Conservation (phyloP, 129 eudicot species). For the Chrysanthemum makinoi region DNA sequence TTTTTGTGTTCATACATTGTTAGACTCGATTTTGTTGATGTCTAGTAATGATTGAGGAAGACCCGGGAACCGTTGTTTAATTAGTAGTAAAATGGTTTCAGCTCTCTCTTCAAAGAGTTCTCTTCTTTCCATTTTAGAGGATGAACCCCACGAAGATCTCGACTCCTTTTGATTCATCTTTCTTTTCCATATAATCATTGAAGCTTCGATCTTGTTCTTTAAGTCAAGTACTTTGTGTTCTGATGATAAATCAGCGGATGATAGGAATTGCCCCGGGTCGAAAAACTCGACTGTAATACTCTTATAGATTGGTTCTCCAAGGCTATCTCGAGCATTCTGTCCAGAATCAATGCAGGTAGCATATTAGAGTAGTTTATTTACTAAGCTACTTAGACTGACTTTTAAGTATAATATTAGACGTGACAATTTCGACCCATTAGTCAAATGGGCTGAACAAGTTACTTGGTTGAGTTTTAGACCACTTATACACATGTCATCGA, state of each 20-base stretch:
- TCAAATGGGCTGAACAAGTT: too few species aligned
- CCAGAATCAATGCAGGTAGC: not conserved
- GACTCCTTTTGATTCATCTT: constrained; percentile 69
- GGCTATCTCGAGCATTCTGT: constrained; percentile 74
- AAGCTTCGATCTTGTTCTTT: constrained; percentile 88
- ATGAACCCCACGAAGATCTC: constrained; percentile 63
- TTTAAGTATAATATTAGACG: not conserved
- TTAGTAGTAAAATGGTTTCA: constrained; percentile 65
- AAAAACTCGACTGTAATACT: constrained; percentile 74
- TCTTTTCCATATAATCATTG: constrained; percentile 84
- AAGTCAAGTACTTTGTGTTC: constrained; percentile 76
- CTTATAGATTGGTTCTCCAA: constrained; percentile 65
- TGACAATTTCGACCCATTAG: not conserved
- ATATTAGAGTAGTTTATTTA: not conserved
- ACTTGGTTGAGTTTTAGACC: too few species aligned
- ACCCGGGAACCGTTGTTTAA: constrained; percentile 80
- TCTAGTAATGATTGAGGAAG: constrained; percentile 80
- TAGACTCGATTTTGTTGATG: constrained; percentile 70
- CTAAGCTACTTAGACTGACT: not conserved
- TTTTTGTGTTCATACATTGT: constrained; percentile 41
- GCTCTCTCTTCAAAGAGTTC: constrained; percentile 90
- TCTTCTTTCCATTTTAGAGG: constrained; percentile 69
- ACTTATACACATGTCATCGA: too few species aligned
- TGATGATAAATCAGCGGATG: constrained; percentile 63
- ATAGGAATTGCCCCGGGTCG: constrained; percentile 62